A percentile compares a stretch with the other conserved stretches of the same genome.
Conservation (phyloP, 148 eudicot species). For the Vaccinium myrtillus region DNA sequence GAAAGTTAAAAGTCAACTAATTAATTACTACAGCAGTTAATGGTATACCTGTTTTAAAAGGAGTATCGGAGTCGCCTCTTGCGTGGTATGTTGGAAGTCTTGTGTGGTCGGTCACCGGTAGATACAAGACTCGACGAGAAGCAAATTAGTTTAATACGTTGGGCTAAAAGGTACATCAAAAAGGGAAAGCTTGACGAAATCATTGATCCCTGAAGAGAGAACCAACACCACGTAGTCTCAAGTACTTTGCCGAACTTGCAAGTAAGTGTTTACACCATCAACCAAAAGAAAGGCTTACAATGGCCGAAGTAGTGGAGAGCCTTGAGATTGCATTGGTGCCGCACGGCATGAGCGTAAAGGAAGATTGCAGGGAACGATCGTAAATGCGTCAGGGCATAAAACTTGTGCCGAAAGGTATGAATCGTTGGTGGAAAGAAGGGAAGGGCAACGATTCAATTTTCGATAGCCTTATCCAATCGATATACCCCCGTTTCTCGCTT, state of each 20-base stretch:
- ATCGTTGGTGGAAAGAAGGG: background rate
- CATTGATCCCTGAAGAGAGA: background rate
- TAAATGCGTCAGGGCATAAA: background rate
- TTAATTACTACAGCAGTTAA: too few relatives aligned
- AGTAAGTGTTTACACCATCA: background rate
- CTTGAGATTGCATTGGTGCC: background rate
- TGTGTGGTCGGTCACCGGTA: background rate
- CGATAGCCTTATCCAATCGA: background rate
- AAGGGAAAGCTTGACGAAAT: background rate
- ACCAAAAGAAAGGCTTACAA: background rate
- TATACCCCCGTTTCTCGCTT: background rate
- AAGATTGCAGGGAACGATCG: background rate
- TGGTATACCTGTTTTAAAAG: too few relatives aligned
- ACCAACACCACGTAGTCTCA: background rate
- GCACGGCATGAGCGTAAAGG: background rate
- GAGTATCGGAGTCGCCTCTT: background rate
- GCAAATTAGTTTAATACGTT: background rate
- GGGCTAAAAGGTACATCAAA: background rate
- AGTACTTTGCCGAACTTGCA: background rate
- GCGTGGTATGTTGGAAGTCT: background rate
- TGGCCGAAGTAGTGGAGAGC: background rate
- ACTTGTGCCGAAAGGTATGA: background rate
- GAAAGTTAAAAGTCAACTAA: too few relatives aligned
- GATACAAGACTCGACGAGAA: background rate
- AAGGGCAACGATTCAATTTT: background rate